phyloP scores from a whole-genome alignment of 2,329 filamentous ascomycete genomes.

The Penicillium sp. region DNA sequence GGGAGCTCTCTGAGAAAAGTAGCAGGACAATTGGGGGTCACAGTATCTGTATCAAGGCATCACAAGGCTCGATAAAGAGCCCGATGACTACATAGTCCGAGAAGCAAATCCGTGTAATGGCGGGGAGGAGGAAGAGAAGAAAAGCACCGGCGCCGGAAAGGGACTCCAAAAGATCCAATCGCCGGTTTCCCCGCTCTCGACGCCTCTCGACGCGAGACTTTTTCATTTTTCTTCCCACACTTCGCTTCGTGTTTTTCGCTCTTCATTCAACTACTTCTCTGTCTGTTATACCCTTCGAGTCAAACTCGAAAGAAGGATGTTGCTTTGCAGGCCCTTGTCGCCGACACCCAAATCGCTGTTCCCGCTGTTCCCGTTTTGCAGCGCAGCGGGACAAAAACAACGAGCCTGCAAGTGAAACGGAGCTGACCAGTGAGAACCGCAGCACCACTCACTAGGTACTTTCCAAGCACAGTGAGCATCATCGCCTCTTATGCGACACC shows the following conservation, averaged over 20 bases:
- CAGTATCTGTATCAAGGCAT: slow-evolving; percentile 27
- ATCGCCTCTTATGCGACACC: neutral
- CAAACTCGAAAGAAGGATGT: neutral
- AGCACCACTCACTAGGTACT: neutral
- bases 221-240: neutral
- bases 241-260: slow-evolving; percentile 4
- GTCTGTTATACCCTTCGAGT: neutral
- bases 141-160: slow-evolving; percentile 33
- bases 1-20: slow-evolving; percentile 21
- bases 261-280: neutral
- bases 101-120: slow-evolving; percentile 33
- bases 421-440: neutral
- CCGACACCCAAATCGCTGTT: neutral
- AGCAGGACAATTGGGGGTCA: slow-evolving; percentile 32
- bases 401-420: neutral
- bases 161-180: slow-evolving; percentile 35
- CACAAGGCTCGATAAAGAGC: slow-evolving; percentile 35
- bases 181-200: slow-evolving; percentile 36
- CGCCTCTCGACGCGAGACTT: slow-evolving; percentile 24
- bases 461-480: neutral
- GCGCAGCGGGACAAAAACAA: neutral
- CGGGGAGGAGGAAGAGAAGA: slow-evolving; percentile 33
- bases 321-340: neutral
- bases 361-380: neutral
- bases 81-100: slow-evolving; percentile 45